Evolutionary conservation across 495 filamentous ascomycete species (phyloP), one percentile per base, ranked within the genome.

Genomic region (Parachaetomium inaequale): DNA sequence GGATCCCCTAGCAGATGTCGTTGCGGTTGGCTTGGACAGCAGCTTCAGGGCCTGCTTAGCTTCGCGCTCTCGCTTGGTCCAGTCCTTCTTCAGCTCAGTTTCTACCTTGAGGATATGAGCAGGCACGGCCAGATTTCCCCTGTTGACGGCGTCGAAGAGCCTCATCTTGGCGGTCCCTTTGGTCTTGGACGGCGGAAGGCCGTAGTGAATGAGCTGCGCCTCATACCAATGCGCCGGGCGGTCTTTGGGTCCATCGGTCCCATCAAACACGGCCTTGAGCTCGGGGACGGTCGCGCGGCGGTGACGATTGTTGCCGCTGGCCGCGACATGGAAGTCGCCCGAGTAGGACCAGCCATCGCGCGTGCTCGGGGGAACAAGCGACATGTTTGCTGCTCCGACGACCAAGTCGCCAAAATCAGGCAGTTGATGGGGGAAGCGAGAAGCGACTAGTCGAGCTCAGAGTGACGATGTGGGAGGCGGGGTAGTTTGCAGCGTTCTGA

Each of bases 121-220:
- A 3, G 83, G 82, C 7, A 86, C 75, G 1, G 64, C 64, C 1
- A 86, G 60, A 8, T 70, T 75, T 7, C 72, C 77, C 19, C 59
- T 58, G 51, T 79, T 79, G 52, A 85, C 62, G 21, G 79, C 80
- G 59, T 84, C 79, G 32, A 78, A 75, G 6, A 87, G 71, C 31
- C 82, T 70, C 76, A 82, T 81, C 68, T 84, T 81, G 23, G 84
- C 82, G 0, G 76, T 78, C 6, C 79, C 79, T 66, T 86, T 85
- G 31, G 73, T 74, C 65, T 81, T 82, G 40, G 80, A 82, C 0
- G 74, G 74, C 17, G 69, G 75, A 0, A 87, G 68, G 4, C 82
- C 83, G 70, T 85, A 85, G 56, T 87, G 83, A 3, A 84, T 66
- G 23, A 85, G 74, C 56, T 87, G 83, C 4, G 83, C 83, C 58